Conservation (phyloP, 768 basidiomycete genomes). For the Hericium alpestre region DNA sequence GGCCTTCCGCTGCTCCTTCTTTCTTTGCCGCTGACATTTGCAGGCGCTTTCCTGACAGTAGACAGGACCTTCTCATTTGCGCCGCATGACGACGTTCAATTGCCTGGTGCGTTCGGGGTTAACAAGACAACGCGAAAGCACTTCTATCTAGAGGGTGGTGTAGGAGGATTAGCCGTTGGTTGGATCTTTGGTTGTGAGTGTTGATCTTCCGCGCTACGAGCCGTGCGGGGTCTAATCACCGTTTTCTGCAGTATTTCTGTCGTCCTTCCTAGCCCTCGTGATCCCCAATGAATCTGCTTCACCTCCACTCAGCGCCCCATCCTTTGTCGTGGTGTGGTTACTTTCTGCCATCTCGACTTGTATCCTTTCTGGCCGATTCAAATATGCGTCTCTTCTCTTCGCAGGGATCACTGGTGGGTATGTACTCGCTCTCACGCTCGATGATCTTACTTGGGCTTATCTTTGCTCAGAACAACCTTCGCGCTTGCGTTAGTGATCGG, state of each 20-base stretch:
- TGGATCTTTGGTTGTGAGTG: conserved; percentile 43
- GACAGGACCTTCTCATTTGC: conserved; percentile 34
- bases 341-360: conserved; percentile 11
- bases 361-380: conserved; percentile 41
- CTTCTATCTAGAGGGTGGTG: conserved; percentile 44
- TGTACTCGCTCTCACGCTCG: conserved; percentile 29
- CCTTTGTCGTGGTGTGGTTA: too few relatives aligned
- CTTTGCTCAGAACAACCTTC: too few relatives aligned
- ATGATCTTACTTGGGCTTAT: too few relatives aligned
- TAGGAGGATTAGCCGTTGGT: conserved; percentile 49
- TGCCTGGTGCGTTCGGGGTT: conserved; percentile 12
- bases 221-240: too few relatives aligned
- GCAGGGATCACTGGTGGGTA: conserved; percentile 45
- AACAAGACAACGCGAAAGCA: conserved; percentile 16
- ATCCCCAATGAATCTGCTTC: too few relatives aligned
- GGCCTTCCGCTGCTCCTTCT: conserved; percentile 42
- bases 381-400: conserved; percentile 36
- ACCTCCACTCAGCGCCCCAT: conserved; percentile 8
- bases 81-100: conserved; percentile 17
- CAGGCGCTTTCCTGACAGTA: conserved; percentile 59
- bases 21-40: conserved; percentile 47
- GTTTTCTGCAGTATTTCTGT: too few relatives aligned
- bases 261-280: too few relatives aligned
- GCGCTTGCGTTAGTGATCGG: too few relatives aligned
- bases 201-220: too few relatives aligned